Base-by-base conservation (phyloP, 2,329 filamentous ascomycete species). In the Rhexocercosporidium sp. region DNA sequence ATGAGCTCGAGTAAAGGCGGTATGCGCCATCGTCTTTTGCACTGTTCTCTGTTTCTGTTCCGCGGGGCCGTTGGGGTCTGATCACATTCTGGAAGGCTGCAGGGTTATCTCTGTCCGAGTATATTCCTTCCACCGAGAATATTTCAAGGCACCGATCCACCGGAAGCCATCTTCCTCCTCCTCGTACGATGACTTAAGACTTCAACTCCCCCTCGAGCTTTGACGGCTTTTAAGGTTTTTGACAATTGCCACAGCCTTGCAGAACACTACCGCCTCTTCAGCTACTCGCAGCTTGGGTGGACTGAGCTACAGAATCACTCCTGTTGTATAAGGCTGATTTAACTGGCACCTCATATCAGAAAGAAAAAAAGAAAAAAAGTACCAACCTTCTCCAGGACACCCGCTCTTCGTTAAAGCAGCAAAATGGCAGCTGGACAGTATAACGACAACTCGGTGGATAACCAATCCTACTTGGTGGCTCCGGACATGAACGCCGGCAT, bases 381-480 rank as follows among this genome's bases (percentile, higher is more conserved):
- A 34, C 31, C n/a, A n/a, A n/a, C 39, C 12, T 4, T 16, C n/a
- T 20, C 37, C 7, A 66, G 11, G 27, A 47, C 61, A 27, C 25
- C 57, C 41, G 8, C 27, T 37, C 31, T 56, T 31, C n/a, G 12
- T 8, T 27, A 25, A 59, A 46, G 56, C 59, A 44, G 41, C 64
- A 67, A 53, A 3, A 77, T 77, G 75, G 66, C 72, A 25, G 56
- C 67, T 49, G 73, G 66, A 37, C 74, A 71, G 5, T 75, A 73
- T 51, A 64, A 63, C 27, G 70, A 70, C 57, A 66, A 68, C 39
- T 63, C 69, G n/a, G 56, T 56, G 16, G 71, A 75, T 25, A 66
- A 59, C 41, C 67, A 72, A 20, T 69, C 70, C 9, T 72, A 72
- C 59, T 62, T 74, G 47, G 66, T 71, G 46, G 59, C 71, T 9